These are phyloP conservation scores for Sanguinoderma infundibulare DNA, from an alignment of 1,284 basidiomycete genomes.

Conservation along the genomic window DNA sequence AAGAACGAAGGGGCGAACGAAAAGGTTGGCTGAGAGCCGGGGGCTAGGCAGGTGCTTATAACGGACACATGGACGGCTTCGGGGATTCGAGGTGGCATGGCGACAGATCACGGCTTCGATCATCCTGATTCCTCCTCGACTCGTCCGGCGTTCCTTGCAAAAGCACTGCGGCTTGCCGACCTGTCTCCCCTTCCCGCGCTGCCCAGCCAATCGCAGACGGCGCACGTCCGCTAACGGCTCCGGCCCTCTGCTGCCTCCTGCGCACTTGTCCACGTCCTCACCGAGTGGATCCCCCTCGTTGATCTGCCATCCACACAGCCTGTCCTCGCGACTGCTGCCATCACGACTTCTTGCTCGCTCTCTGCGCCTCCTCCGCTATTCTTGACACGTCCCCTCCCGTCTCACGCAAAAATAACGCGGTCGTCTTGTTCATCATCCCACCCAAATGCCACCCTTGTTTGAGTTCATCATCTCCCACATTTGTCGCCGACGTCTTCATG, in stretches of 20 bases:
- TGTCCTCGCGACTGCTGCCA: constrained; percentile 33
- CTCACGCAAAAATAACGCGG: constrained; percentile 13
- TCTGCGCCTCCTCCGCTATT: background rate
- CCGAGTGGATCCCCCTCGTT: constrained; percentile 3
- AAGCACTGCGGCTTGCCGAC: background rate
- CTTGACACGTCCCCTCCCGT: background rate
- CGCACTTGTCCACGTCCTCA: background rate
- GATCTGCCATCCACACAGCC: constrained; percentile 15
- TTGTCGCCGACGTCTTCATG: background rate
- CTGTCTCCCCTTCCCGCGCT: constrained; percentile 1
- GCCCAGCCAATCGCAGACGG: constrained; percentile 14
- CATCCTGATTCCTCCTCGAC: constrained; percentile 18
- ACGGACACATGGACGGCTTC: constrained; percentile 13
- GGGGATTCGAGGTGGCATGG: constrained; percentile 31
- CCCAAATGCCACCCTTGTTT: constrained; percentile 18
- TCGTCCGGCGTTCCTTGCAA: constrained; percentile 7
- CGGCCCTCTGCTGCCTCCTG: background rate
- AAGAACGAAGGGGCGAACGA: constrained; percentile 44
- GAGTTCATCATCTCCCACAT: constrained; percentile 14
- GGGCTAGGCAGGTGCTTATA: constrained; percentile 23
- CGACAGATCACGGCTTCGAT: constrained; percentile 35
- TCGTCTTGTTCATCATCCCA: constrained; percentile 12
- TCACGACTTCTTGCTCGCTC: constrained; percentile 22
- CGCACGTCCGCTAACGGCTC: background rate
- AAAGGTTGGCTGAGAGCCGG: constrained; percentile 33